phyloP scores from a whole-genome alignment of 1,284 basidiomycete genomes.

The Leccinum subatratum region DNA sequence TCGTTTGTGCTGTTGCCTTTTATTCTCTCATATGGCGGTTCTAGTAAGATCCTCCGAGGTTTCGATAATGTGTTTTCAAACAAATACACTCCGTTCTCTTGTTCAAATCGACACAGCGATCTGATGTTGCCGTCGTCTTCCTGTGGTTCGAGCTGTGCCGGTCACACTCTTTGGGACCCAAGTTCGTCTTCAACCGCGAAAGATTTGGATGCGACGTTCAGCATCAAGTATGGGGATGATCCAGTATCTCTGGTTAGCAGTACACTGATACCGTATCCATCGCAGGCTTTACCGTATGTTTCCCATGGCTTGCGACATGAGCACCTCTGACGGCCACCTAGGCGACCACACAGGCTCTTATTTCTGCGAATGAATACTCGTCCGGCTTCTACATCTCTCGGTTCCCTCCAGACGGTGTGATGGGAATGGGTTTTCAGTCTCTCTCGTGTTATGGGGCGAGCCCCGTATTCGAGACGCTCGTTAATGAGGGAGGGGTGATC shows the following conservation, averaged over 20 bases:
- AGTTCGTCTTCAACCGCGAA: not conserved
- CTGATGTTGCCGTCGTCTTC: not conserved
- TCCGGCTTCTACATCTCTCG: not conserved
- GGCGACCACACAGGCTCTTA: not conserved
- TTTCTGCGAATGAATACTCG: not conserved
- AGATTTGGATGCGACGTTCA: not conserved
- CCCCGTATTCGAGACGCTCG: not conserved
- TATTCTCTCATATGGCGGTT: not conserved
- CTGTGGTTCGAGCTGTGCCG: not conserved
- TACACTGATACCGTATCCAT: not conserved
- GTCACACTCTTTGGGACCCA: not conserved
- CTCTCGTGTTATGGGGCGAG: not conserved
- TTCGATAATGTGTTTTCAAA: not conserved
- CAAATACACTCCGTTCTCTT: too few relatives aligned
- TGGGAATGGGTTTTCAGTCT: not conserved
- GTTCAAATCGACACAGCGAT: not conserved
- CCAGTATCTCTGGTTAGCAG: not conserved
- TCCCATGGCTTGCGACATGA: not conserved
- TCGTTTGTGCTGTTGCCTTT: not conserved
- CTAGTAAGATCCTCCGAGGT: slow-evolving; percentile 20
- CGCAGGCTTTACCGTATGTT: not conserved
- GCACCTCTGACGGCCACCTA: not conserved
- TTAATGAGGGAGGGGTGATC: not conserved
- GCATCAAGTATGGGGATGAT: not conserved
- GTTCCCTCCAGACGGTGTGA: not conserved